Percentiles rank a stretch among this genome's conserved stretches.
phyloP scores from a whole-genome alignment of 2,329 filamentous ascomycete genomes.

The Ilyonectria robusta region DNA sequence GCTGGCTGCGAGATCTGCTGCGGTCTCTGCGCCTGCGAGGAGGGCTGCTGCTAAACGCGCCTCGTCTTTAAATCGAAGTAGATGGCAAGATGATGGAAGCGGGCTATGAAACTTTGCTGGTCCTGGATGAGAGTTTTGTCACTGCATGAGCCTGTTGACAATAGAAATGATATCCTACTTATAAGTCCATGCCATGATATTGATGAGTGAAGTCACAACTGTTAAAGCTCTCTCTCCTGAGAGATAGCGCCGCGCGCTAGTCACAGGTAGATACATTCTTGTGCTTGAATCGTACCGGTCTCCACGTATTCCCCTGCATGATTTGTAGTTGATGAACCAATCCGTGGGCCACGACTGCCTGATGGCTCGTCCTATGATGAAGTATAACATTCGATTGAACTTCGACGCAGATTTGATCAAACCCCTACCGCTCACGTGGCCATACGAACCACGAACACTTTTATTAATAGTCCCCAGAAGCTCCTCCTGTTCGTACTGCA shows the following conservation, averaged over 20 bases:
- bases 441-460: background rate
- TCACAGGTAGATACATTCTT: background rate
- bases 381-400: background rate
- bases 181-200: background rate
- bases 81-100: slow-evolving; percentile 1
- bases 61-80: background rate
- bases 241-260: background rate
- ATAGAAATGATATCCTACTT: slow-evolving; percentile 32
- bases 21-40: slow-evolving; percentile 61
- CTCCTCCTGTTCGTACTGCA: background rate
- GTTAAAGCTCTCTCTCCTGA: background rate
- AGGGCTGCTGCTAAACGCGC: slow-evolving; percentile 57
- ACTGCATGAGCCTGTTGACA: slow-evolving; percentile 21
- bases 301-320: background rate
- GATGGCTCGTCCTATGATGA: background rate
- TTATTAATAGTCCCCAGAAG: background rate
- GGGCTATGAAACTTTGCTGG: background rate
- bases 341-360: background rate
- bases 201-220: background rate
- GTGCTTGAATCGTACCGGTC: background rate
- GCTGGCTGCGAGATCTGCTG: slow-evolving; percentile 63
- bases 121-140: slow-evolving; percentile 15
- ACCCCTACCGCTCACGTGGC: background rate
- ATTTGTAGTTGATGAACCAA: background rate
- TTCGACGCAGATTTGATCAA: background rate